These are phyloP conservation scores for Pythium dissimile DNA, from an alignment of 352 stramenopile species.

Conservation along the genomic window DNA sequence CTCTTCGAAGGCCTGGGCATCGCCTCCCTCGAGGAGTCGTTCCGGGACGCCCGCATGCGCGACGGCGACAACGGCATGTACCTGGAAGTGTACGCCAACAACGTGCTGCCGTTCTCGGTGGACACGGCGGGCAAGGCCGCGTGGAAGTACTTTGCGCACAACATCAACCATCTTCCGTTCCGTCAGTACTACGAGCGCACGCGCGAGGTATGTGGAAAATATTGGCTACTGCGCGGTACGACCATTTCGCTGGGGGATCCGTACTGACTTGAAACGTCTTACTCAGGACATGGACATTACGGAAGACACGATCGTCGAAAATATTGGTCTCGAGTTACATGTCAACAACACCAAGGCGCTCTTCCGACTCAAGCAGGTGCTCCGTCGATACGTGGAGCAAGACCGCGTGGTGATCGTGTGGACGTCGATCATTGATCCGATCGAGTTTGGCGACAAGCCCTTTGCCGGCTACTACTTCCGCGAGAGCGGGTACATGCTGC, in stretches of 20 bases:
- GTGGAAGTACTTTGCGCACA: constrained; percentile 24
- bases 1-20: constrained; percentile 20
- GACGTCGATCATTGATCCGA: constrained; percentile 51
- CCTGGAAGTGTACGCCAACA: constrained; percentile 25
- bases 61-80: constrained; percentile 23
- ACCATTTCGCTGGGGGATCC: no score
- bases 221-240: no score
- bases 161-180: constrained; percentile 24
- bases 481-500: constrained; percentile 61
- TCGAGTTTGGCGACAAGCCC: constrained; percentile 46
- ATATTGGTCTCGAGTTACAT: constrained; percentile 53
- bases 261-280: background rate
- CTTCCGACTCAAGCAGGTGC: constrained; percentile 48
- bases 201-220: constrained; percentile 14
- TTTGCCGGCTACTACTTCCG: constrained; percentile 47
- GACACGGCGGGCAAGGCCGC: constrained; percentile 15
- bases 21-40: constrained; percentile 16
- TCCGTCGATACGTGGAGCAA: constrained; percentile 44
- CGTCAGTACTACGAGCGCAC: constrained; percentile 26
- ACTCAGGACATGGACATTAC: constrained; percentile 19
- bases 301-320: constrained; percentile 58
- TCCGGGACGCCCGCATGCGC: constrained; percentile 22
- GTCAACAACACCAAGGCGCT: constrained; percentile 40
- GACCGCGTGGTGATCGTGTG: constrained; percentile 53
- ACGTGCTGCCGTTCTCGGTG: constrained; percentile 23